Conservation (phyloP, 2,329 filamentous ascomycete species). For the Lizonia empirigonia region DNA sequence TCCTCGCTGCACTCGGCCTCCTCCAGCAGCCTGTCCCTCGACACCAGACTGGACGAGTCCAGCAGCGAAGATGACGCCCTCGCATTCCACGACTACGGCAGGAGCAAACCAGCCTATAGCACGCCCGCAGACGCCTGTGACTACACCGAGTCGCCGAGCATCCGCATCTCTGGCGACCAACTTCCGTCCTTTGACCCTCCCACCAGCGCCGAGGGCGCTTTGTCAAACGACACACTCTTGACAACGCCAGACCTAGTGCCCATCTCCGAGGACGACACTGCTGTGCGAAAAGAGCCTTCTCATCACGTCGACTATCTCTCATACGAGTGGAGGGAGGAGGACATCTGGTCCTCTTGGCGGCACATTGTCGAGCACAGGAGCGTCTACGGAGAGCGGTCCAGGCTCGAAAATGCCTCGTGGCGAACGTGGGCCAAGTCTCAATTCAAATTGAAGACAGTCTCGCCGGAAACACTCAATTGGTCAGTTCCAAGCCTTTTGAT, state of each 20-base stretch:
- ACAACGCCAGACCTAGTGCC: conserved; percentile 61
- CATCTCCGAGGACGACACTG: conserved; percentile 77
- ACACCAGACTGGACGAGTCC: conserved; percentile 59
- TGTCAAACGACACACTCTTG: conserved; percentile 50
- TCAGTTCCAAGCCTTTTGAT: conserved; percentile 54
- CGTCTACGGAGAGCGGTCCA: conserved; percentile 78
- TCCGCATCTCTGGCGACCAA: conserved; percentile 5
- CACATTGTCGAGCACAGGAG: conserved; percentile 82
- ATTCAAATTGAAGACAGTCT: conserved; percentile 83
- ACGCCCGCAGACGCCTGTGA: conserved; percentile 20
- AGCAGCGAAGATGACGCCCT: conserved; percentile 51
- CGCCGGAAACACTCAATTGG: conserved; percentile 93
- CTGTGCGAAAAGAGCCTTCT: conserved; percentile 74
- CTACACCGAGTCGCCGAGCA: conserved; percentile 28
- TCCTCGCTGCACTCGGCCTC: conserved; percentile 68
- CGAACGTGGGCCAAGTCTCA: conserved; percentile 95
- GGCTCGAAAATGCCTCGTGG: conserved; percentile 96
- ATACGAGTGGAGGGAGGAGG: conserved; percentile 91
- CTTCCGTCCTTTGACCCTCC: conserved; percentile 46
- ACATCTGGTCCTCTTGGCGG: conserved; percentile 97
- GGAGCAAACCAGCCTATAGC: conserved; percentile 19
- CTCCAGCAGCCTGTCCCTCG: conserved; percentile 66
- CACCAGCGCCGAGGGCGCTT: conserved; percentile 49
- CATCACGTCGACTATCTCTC: conserved; percentile 95
- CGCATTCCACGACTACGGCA: conserved; percentile 53